Evolutionary conservation across 2,329 filamentous ascomycete genomes (phyloP), one percentile per base, ranked within the genome.

Genomic region (Exophiala mesophila): DNA sequence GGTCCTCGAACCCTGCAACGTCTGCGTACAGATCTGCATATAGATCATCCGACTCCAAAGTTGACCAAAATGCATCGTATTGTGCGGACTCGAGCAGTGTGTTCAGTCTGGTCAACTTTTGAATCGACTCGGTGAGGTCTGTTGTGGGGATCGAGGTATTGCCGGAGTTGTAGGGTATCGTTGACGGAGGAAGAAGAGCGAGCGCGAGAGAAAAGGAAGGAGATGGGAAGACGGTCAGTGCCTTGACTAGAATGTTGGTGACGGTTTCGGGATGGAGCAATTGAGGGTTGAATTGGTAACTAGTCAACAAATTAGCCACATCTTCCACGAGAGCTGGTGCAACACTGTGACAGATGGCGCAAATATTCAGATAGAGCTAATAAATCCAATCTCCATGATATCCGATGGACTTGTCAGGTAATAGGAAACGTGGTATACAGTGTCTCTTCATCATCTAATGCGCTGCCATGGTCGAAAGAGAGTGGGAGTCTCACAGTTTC

Each of bases 241-340:
- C 79, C 77, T 97, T 98, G 75, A 94, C 89, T 66, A 98, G 88
- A 72, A 97, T 85, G 78, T 97, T 97, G 76, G 92, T 97, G 68
- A 92, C 88, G 62, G 90, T 88, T 70, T 98, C 92, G 63, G 95
- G 86, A 74, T 92, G 90, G 63, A 89, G 82, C 58, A 95, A 87
- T 74, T 97, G 89, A 39, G 92, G 92, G 80, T 98, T 98, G 73
- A 98, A 95, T 74, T 98, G 94, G 78, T 98, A 98, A 55, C 92
- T 98, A 45, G n/a, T n/a, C 50, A 46, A 45, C 37, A 8, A 7
- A 18, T 34, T 23, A 39, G 48, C 54, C 42, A 55, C 53, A 29
- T 23, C 18, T 41, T 8, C 36, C 24, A 13, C 13, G 15, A 12
- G 7, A 12, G n/a, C n/a, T n/a, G n/a, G n/a, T n/a, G n/a, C n/a